Conservation (phyloP, 495 filamentous ascomycete genomes). For the Xanthoparmelia taractica region DNA sequence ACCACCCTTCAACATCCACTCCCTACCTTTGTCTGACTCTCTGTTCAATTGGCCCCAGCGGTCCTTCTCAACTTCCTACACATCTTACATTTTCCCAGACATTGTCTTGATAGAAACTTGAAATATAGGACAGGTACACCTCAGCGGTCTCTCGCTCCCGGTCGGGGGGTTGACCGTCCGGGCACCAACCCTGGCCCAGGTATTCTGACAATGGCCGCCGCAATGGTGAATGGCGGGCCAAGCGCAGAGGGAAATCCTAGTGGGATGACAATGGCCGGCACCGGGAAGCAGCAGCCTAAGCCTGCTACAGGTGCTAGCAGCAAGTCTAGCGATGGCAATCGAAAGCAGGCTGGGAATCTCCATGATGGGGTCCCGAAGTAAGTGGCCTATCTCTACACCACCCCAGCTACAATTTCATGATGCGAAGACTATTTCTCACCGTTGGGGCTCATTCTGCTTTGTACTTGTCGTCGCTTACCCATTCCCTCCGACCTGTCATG, state of each 20-base stretch:
- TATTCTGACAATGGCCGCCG: constrained; percentile 29
- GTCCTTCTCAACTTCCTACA: not conserved
- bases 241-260: constrained; percentile 34
- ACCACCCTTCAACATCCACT: constrained; percentile 16
- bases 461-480: not conserved
- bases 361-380: constrained; percentile 50
- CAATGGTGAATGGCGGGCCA: constrained; percentile 43
- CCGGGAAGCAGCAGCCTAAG: constrained; percentile 42
- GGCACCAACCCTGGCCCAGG: constrained; percentile 1
- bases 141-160: constrained; percentile 11
- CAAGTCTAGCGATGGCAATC: constrained; percentile 45
- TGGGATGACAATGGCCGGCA: constrained; percentile 30
- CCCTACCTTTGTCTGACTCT: constrained; percentile 4
- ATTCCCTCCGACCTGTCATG: not conserved
- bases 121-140: not conserved
- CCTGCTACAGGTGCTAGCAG: constrained; percentile 33
- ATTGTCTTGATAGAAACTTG: not conserved
- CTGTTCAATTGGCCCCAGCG: constrained; percentile 11
- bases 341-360: constrained; percentile 51
- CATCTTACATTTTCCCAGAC: not conserved
- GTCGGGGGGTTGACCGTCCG: constrained; percentile 18
- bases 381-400: constrained; percentile 17
- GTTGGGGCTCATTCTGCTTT: not conserved
- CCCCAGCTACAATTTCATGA: not conserved
- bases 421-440: not conserved